These are phyloP conservation scores for Aspergillus thermomutatus DNA, from an alignment of 2,329 filamentous ascomycete genomes.

Conservation along the genomic window DNA sequence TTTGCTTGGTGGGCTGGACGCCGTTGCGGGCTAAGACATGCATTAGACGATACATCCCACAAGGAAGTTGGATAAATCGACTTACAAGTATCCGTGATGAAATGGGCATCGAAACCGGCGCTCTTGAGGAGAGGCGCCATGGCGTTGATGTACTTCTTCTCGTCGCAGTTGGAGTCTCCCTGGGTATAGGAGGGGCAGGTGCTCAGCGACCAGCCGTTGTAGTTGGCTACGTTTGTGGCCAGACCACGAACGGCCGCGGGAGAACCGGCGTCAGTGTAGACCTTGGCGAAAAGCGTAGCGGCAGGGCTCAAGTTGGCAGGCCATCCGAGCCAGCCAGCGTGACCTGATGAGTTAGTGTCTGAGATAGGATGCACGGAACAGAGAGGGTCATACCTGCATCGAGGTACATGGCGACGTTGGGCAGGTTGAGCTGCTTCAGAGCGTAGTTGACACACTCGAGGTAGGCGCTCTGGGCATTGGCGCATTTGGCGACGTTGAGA, in stretches of 20 bases:
- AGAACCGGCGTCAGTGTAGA: constrained; percentile 47
- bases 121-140: constrained; percentile 44
- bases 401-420: constrained; percentile 62
- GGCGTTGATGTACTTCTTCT: constrained; percentile 51
- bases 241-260: constrained; percentile 51
- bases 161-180: constrained; percentile 51
- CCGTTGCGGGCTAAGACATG: constrained; percentile 53
- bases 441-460: constrained; percentile 31
- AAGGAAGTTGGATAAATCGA: not conserved
- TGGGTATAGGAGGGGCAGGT: constrained; percentile 45
- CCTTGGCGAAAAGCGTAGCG: constrained; percentile 45
- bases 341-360: constrained; percentile 26
- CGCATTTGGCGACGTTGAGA: constrained; percentile 52
- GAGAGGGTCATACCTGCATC: constrained; percentile 49
- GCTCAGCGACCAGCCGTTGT: constrained; percentile 52
- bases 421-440: constrained; percentile 28
- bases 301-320: constrained; percentile 55
- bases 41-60: too few species aligned
- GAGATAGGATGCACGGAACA: not conserved
- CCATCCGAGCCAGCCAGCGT: constrained; percentile 65
- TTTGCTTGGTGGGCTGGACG: constrained; percentile 56
- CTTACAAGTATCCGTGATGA: constrained; percentile 53
- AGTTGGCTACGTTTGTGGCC: constrained; percentile 58
- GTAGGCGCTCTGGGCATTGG: constrained; percentile 54
- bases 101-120: constrained; percentile 53